Evolutionary conservation across 352 stramenopile genomes (phyloP).

Genomic region (Phytophthora kernoviae): DNA sequence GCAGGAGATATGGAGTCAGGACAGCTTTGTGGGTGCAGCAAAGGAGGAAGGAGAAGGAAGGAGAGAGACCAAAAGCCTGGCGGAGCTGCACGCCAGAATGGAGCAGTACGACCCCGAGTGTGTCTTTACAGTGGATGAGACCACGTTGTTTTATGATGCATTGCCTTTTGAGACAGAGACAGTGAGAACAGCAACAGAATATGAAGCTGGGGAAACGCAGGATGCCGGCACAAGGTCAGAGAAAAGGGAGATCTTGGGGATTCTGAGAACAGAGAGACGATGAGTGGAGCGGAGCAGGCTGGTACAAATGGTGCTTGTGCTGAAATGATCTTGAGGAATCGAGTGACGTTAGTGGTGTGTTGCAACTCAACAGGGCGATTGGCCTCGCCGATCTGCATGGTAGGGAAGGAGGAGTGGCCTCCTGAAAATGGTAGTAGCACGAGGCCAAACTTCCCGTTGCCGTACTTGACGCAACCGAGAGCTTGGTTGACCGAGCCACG

Average conservation of each 20-base stretch:
- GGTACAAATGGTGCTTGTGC: neutral
- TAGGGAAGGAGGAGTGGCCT: constrained; percentile 22
- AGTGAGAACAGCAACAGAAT: neutral
- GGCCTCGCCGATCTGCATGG: constrained; percentile 21
- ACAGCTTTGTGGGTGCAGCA: constrained; percentile 11
- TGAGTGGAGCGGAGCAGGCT: neutral
- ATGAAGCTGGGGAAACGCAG: no score
- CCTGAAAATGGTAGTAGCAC: neutral
- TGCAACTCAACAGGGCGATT: constrained; percentile 32
- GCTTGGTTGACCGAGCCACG: constrained; percentile 32
- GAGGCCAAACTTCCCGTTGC: constrained; percentile 2
- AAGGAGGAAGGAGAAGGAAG: neutral
- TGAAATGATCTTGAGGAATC: constrained; percentile 1
- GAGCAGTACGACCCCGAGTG: constrained; percentile 30
- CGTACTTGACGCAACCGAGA: constrained; percentile 30
- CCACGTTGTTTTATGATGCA: constrained; percentile 29
- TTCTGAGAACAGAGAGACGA: neutral
- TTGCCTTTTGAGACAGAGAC: constrained; percentile 19
- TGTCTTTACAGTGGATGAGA: constrained; percentile 39
- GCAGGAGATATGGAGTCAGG: constrained; percentile 30
- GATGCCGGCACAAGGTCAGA: neutral
- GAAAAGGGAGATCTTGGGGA: neutral
- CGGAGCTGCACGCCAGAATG: constrained; percentile 28
- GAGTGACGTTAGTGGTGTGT: constrained; percentile 29
- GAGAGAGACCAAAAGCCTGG: constrained; percentile 19